Base-by-base conservation (phyloP, 108 stramenopile species). In the Halocafeteria seosinensis region DNA sequence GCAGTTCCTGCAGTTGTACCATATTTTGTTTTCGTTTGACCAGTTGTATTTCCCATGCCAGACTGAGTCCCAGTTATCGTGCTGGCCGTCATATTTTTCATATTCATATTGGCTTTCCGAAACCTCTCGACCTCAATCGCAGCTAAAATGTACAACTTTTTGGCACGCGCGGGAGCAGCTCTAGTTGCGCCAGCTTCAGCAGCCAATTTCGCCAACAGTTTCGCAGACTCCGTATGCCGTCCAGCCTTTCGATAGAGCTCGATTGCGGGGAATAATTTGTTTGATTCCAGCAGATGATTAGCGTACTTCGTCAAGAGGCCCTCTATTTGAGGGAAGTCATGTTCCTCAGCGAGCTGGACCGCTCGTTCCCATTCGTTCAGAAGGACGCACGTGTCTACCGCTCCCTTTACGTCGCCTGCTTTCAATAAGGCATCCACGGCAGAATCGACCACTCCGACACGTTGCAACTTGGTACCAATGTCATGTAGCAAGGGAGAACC, bases 291-390 rank as follows among this genome's bases (percentile, higher is more conserved):
- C 6, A 81, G 60, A 35, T 71, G 50, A 24, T 51, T 32, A 27
- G 76, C 78, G 58, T 63, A 55, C 47, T 74, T 73, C 13, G 55
- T 72, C n/a, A 82, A 38, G 27, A 82, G 37, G 4, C 75, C 73
- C 52, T 82, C 81, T 37, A 82, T 73, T 60, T 82, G 81, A n/a
- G 75, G 78, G 77, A 68, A 82, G 31, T 71, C 72, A 50, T 77
- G 65, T 63, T 61, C 55, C 53, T 78, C 75, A 4, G 81, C 81
- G 3, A 82, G 63, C 33, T 76, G 61, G 1, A 81, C 69, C 21
- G 81, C 81, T 32, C 38, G 32, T 12, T 55, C 69, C 81, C 81
- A 83, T n/a, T 77, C 72, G 62, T 81, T 81, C 30, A 76, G 53
- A 12, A 71, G 29, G 13, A 83, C 80, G 63, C 77, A 76, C 59